phyloP scores from a whole-genome alignment of 2,329 filamentous ascomycete species.

The Aureobasidium subglaciale region DNA sequence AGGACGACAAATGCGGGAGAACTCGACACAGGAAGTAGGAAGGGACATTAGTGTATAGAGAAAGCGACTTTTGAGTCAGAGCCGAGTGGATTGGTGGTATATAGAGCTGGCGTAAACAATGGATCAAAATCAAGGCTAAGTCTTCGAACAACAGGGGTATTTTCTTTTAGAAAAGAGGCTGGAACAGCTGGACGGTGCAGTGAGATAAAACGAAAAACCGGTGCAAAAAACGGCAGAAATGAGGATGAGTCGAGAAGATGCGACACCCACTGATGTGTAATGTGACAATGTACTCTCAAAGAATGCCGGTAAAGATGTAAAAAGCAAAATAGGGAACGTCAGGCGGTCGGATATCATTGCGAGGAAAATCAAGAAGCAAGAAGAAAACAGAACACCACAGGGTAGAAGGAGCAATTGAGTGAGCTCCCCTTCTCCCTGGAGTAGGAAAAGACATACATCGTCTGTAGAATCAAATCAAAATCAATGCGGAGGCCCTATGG shows the following conservation, averaged over 20 bases:
- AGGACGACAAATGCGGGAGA: too few relatives aligned
- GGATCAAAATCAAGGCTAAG: slow-evolving; percentile 13
- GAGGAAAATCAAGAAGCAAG: slow-evolving; percentile 1
- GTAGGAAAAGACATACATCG: slow-evolving; percentile 6
- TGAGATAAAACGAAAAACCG: slow-evolving; percentile 15
- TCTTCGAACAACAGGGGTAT: slow-evolving; percentile 6
- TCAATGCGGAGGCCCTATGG: slow-evolving; percentile 33
- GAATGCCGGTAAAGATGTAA: background rate
- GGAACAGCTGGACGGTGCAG: slow-evolving; percentile 7
- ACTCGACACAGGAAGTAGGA: too few relatives aligned
- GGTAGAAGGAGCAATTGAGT: background rate
- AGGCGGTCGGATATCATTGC: slow-evolving; percentile 13
- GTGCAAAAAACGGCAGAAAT: slow-evolving; percentile 14
- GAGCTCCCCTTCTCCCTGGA: background rate
- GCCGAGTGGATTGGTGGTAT: slow-evolving; percentile 11
- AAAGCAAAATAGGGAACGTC: slow-evolving; percentile 13
- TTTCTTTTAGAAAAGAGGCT: slow-evolving; percentile 11
- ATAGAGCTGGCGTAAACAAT: slow-evolving; percentile 11
- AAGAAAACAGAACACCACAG: slow-evolving; percentile 3
- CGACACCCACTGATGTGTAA: background rate
- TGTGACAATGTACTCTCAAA: slow-evolving; percentile 12
- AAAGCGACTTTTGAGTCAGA: slow-evolving; percentile 9
- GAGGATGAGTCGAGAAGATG: background rate
- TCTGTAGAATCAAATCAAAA: slow-evolving; percentile 17
- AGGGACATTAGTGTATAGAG: background rate